These are phyloP conservation scores for Oryza meridionalis DNA, from an alignment of 176 grass and related monocot species.

Conservation along the genomic window DNA sequence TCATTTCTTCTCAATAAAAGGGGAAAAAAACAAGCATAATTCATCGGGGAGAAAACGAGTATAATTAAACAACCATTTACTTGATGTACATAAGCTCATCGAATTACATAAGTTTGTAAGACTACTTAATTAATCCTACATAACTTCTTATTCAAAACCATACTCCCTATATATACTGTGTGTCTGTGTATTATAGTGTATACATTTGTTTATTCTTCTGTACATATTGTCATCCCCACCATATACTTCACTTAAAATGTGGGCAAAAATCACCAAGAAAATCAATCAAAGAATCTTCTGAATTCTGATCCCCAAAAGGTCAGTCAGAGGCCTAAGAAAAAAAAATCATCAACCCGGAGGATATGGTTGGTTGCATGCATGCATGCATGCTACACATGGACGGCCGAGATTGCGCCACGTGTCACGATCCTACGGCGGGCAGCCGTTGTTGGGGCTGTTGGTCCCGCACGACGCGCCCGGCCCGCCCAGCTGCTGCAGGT, in stretches of 20 bases:
- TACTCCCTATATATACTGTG: background rate
- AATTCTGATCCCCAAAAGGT: background rate
- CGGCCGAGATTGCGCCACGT: background rate
- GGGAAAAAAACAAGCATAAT: background rate
- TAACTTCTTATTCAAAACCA: background rate
- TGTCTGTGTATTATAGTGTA: background rate
- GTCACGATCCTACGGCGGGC: constrained; percentile 37
- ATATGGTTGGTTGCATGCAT: too few relatives aligned
- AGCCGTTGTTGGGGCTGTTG: constrained; percentile 58
- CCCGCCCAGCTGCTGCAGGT: constrained; percentile 46
- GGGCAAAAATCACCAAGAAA: background rate
- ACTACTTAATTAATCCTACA: too few relatives aligned
- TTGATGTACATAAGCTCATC: background rate
- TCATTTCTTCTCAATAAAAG: too few relatives aligned
- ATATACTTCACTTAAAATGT: background rate
- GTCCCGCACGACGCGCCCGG: constrained; percentile 44
- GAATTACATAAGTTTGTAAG: background rate
- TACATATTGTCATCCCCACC: background rate
- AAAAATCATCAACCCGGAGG: too few relatives aligned
- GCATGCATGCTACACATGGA: background rate
- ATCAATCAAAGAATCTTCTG: background rate
- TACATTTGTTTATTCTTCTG: background rate
- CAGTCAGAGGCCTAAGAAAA: background rate
- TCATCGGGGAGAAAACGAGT: background rate
- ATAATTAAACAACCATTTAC: background rate